Base-by-base conservation (phyloP, 164 flowering plant genomes). In the Nymphaea colorata region DNA sequence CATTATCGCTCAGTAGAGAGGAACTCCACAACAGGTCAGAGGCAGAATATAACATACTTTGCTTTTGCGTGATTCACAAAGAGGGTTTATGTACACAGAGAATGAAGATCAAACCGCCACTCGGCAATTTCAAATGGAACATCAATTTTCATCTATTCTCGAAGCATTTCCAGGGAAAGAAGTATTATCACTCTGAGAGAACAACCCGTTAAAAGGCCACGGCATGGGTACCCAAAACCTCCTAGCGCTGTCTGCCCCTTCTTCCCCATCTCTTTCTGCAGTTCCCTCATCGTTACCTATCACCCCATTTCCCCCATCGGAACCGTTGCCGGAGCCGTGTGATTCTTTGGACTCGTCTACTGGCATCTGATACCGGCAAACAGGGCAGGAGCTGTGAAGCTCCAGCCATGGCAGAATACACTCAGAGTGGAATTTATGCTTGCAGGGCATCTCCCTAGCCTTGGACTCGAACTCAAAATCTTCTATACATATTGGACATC, bases 391-490 rank as follows among this genome's bases (percentile, higher is more conserved):
- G 67, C 98, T 85, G 71, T 92, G 98, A 74, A 90, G 86, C 71
- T 88, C 89, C 59, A 92, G 78, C 98, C 98, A 90, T 4, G 91
- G 87, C 61, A 83, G 41, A 43, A 92, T 84, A 66, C 98, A 90
- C 6, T 66, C 84, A 60, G 43, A 44, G 61, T 90, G 98, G 71
- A 90, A 92, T 71, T 84, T 90, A 75, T 92, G 98, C 70, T 86
- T 86, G 75, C 98, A 90, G 0, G 98, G 98, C 95, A 92, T 84
- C 77, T 88, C 89, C 68, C 76, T 90, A 1, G 90, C 95, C 73
- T 84, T 88, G 3, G 75, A 74, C 6, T 89, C 91, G 4, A 77
- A 66, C 75, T 82, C 86, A 72, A 86, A 87, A 68, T 92, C 94
- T 41, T 92, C 98, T 72, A 89, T 84, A 70, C 96, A 89, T 4